Evolutionary conservation across 352 stramenopile genomes (phyloP), one percentile per base, ranked within the genome.

Genomic region (Phytophthora meadii): DNA sequence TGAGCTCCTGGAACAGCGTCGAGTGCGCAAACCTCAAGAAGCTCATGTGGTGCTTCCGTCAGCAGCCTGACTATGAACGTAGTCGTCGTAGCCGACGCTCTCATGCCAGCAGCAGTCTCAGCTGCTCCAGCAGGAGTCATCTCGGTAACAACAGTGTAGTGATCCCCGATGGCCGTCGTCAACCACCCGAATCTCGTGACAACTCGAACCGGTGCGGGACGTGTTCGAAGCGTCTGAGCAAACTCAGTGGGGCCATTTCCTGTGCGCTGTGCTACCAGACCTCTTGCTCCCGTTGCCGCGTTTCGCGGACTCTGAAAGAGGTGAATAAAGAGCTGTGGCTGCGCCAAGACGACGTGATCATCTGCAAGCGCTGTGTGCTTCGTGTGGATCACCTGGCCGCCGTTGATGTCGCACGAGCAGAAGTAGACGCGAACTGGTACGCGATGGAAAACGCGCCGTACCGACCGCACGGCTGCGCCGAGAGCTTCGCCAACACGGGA

Each of bases 1-100:
- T 81, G 19, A 82, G 71, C 51, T 82, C 70, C 12, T 84, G 76
- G 76, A 85, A 85, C 40, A 47, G 72, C 5, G 61, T 82, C 37
- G 74, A 82, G 53, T 81, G 68, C 45, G 71, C 67, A 14, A 68
- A 81, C 28, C 54, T 76, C 30, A 82, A 82, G 47, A 86, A 86
- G 52, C 66, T 83, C 44, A 74, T 80, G 72, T 87, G 74, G 76
- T 70, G 41, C 27, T 70, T 76, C 19, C 62, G 63, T 28, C 62
- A 66, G 19, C 58, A 62, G 25, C 51, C 55, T 12, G 37, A 51
- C 22, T 28, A 39, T 41, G 22, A 32, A 7, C 42, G 25, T 36
- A 17, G 15, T 14, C 28, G 46, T 27, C 56, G 47, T 50, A 71
- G 56, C 8, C 56, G 45, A 52, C 68, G 48, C 3, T 72, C 68